These are phyloP conservation scores for Fomitopsis serialis DNA, from an alignment of 768 basidiomycete genomes.

Conservation along the genomic window DNA sequence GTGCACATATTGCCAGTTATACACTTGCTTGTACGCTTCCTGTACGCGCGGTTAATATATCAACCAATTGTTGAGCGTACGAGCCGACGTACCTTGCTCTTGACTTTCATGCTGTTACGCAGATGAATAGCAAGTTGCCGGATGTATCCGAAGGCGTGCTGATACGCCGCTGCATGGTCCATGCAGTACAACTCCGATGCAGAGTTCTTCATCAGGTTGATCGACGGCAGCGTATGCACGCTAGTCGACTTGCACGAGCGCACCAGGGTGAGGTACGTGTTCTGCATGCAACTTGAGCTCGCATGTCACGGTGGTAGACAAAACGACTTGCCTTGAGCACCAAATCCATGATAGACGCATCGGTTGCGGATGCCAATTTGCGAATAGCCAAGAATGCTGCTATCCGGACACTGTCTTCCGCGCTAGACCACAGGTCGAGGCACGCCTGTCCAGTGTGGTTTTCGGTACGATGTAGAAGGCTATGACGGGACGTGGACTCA, in stretches of 20 bases:
- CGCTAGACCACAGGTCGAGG: slow-evolving; percentile 78
- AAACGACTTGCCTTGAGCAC: slow-evolving; percentile 68
- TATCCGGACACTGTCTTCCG: slow-evolving; percentile 76
- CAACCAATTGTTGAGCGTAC: background rate
- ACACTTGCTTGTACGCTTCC: slow-evolving; percentile 92
- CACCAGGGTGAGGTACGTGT: slow-evolving; percentile 83
- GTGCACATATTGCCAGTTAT: slow-evolving; percentile 99
- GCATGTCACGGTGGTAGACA: background rate
- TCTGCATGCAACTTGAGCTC: slow-evolving; percentile 36
- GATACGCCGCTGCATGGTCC: slow-evolving; percentile 71
- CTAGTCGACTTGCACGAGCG: slow-evolving; percentile 83
- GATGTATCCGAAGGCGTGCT: slow-evolving; percentile 94
- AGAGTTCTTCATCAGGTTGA: slow-evolving; percentile 97
- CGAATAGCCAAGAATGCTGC: slow-evolving; percentile 83
- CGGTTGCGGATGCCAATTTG: slow-evolving; percentile 68
- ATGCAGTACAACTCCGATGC: slow-evolving; percentile 88
- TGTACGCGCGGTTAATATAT: slow-evolving; percentile 26
- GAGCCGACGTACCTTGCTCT: slow-evolving; percentile 57
- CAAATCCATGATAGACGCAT: slow-evolving; percentile 76
- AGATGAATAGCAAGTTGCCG: slow-evolving; percentile 92
- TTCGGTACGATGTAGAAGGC: background rate
- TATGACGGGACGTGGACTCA: slow-evolving; percentile 19
- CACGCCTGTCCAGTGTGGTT: slow-evolving; percentile 51
- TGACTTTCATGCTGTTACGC: slow-evolving; percentile 84
- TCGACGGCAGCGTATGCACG: slow-evolving; percentile 79